phyloP scores from a whole-genome alignment of 495 filamentous ascomycete genomes.

The Hypomontagnella monticulosa region DNA sequence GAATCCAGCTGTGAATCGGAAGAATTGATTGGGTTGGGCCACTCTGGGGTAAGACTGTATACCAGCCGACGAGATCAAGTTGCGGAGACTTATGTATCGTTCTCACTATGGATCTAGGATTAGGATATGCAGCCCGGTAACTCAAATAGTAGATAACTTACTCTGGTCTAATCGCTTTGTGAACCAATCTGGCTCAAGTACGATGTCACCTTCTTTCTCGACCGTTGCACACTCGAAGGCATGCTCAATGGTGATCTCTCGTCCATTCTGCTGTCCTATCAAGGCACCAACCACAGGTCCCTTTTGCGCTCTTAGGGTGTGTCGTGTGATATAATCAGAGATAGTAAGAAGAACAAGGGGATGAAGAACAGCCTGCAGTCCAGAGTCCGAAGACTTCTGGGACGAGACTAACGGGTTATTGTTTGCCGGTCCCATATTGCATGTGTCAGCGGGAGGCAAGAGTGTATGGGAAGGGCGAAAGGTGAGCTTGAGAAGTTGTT shows the following conservation, averaged over 20 bases:
- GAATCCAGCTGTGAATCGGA: slow-evolving; percentile 78
- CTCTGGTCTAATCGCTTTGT: slow-evolving; percentile 82
- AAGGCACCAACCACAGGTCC: slow-evolving; percentile 87
- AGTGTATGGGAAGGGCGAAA: neutral
- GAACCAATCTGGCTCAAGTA: slow-evolving; percentile 78
- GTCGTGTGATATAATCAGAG: slow-evolving; percentile 94
- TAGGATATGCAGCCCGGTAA: slow-evolving; percentile 1
- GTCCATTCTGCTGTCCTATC: slow-evolving; percentile 88
- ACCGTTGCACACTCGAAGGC: slow-evolving; percentile 80
- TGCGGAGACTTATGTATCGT: slow-evolving; percentile 84
- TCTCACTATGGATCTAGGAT: slow-evolving; percentile 66
- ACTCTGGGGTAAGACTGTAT: slow-evolving; percentile 77
- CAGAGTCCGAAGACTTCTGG: slow-evolving; percentile 73
- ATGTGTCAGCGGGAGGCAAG: neutral
- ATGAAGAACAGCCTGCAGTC: slow-evolving; percentile 85
- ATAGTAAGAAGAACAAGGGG: slow-evolving; percentile 95
- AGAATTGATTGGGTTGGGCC: slow-evolving; percentile 76
- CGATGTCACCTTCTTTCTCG: slow-evolving; percentile 57
- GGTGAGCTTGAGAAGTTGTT: slow-evolving; percentile 13
- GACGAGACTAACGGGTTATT: slow-evolving; percentile 57
- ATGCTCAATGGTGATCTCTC: slow-evolving; percentile 89
- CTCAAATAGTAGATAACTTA: slow-evolving; percentile 54
- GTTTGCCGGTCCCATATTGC: slow-evolving; percentile 32
- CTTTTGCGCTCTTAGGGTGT: slow-evolving; percentile 75
- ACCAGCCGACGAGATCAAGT: slow-evolving; percentile 95